Evolutionary conservation across 805 yeast species (phyloP).

Genomic region (Myxozyma sirexii): DNA sequence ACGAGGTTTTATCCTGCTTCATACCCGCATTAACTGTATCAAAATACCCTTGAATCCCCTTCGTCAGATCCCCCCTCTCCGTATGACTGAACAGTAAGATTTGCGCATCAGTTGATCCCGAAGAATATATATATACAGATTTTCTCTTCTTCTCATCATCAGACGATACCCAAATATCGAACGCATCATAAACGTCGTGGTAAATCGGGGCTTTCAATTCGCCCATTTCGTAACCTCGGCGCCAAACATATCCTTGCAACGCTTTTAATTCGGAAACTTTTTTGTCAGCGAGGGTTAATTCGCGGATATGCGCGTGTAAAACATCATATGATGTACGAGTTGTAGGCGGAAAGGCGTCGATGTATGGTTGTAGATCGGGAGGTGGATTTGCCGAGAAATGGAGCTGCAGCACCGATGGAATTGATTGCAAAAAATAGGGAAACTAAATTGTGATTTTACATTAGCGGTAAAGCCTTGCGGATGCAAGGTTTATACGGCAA

Average conservation of each 20-base stretch:
- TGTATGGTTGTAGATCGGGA: constrained; percentile 39
- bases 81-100: constrained; percentile 73
- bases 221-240: constrained; percentile 74
- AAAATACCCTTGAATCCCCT: constrained; percentile 64
- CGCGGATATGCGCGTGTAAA: constrained; percentile 53
- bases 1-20: constrained; percentile 62
- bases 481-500: no score
- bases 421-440: constrained; percentile 67
- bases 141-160: constrained; percentile 34
- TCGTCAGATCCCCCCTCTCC: constrained; percentile 56
- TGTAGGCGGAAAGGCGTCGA: constrained; percentile 53
- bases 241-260: constrained; percentile 85
- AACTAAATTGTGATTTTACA: constrained; percentile 43
- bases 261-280: constrained; percentile 77
- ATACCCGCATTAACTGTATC: constrained; percentile 85
- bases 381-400: constrained; percentile 38
- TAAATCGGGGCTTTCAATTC: constrained; percentile 76
- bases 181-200: constrained; percentile 65
- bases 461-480: background rate
- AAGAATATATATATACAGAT: constrained; percentile 72
- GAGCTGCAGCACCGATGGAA: constrained; percentile 48
- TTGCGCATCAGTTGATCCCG: constrained; percentile 89
- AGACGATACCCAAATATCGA: constrained; percentile 47
- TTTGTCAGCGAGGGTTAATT: constrained; percentile 64
- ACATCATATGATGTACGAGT: constrained; percentile 38